A percentile compares a stretch with the other conserved stretches of the same genome.
Evolutionary conservation across 148 eudicot genomes (phyloP).

Genomic region (Salicornia ramosissima): DNA sequence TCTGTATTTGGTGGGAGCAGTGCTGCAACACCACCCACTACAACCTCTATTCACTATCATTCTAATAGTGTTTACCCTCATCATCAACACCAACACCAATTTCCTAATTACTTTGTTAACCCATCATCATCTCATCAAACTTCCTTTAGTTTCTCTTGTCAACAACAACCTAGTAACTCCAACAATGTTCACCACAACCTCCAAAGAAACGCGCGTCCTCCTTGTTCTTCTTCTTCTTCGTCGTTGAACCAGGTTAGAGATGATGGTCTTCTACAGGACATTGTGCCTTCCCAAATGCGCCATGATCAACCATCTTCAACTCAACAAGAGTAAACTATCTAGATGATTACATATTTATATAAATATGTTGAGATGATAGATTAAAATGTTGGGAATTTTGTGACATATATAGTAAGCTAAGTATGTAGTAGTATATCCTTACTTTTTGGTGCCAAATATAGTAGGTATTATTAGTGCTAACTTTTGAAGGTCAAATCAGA

Average conservation of each 20-base stretch:
- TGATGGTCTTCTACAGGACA: constrained; percentile 70
- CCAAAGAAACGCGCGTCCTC: background rate
- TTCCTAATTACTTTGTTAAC: constrained; percentile 18
- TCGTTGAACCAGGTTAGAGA: constrained; percentile 31
- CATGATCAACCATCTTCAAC: constrained; percentile 40
- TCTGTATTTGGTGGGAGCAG: constrained; percentile 15
- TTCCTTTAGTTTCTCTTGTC: constrained; percentile 16
- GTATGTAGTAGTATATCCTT: background rate
- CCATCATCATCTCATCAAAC: constrained; percentile 5
- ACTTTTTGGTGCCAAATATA: constrained; percentile 2
- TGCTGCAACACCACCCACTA: constrained; percentile 12
- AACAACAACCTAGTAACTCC: constrained; percentile 1
- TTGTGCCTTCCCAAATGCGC: constrained; percentile 48
- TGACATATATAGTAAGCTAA: constrained; percentile 2
- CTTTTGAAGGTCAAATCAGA: constrained; percentile 7
- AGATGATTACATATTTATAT: background rate
- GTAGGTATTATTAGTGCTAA: constrained; percentile 22
- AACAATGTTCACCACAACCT: background rate
- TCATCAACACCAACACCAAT: constrained; percentile 12
- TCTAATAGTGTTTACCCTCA: constrained; percentile 11
- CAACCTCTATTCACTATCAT: background rate
- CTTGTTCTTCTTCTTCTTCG: constrained; percentile 12
- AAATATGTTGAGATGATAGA: background rate
- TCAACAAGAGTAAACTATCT: constrained; percentile 23
- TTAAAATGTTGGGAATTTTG: constrained; percentile 6